These are phyloP conservation scores for Triadica sebifera DNA, from an alignment of 345 rosid species.

Conservation along the genomic window DNA sequence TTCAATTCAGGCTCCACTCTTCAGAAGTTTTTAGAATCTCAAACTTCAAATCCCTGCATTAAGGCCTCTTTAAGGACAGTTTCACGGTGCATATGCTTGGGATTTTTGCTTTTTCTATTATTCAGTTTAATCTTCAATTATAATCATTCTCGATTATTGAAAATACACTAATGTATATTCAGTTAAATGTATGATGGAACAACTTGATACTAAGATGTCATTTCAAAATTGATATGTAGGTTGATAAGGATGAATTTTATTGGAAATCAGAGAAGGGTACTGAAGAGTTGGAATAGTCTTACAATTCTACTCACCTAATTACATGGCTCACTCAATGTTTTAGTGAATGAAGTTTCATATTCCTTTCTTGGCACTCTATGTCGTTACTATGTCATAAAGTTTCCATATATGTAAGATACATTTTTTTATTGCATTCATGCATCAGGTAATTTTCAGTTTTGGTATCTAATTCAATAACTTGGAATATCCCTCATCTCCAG, in stretches of 20 bases:
- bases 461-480: too few relatives aligned
- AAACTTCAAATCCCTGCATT: neutral
- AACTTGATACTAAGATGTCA: conserved; percentile 15
- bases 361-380: neutral
- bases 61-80: neutral
- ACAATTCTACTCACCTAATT: conserved; percentile 54
- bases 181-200: conserved; percentile 9
- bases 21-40: neutral
- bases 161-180: neutral
- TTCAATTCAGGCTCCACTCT: neutral
- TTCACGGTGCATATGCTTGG: neutral
- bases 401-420: neutral
- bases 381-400: neutral
- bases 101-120: neutral
- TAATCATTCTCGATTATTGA: neutral
- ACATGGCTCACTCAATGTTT: conserved; percentile 64
- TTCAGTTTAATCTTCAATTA: neutral
- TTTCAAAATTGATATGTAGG: conserved; percentile 46
- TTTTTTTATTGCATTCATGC: neutral
- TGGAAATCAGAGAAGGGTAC: conserved; percentile 65
- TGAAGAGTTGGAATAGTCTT: conserved; percentile 75
- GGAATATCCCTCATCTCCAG: too few relatives aligned
- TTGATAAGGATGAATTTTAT: conserved; percentile 83
- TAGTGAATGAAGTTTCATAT: conserved; percentile 46
- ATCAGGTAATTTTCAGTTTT: neutral